phyloP scores from a whole-genome alignment of 306 rosid species.

The Cajanus cajan region DNA sequence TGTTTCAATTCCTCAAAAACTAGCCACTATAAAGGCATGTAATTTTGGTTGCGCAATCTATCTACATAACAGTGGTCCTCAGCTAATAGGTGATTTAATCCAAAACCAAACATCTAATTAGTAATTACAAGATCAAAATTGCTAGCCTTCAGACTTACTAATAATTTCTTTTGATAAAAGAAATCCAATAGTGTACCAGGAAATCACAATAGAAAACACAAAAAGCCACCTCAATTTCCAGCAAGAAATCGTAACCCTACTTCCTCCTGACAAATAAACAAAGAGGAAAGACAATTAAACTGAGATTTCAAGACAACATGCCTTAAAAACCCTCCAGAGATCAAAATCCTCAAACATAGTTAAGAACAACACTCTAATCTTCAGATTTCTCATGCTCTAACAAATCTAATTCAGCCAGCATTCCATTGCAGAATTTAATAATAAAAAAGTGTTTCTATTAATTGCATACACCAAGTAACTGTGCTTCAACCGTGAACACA shows the following conservation, averaged over 20 bases:
- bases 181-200: constrained; percentile 1
- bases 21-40: too few relatives aligned
- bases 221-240: constrained; percentile 31
- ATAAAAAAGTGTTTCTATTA: not conserved
- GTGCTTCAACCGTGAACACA: constrained; percentile 11
- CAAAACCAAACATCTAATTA: too few relatives aligned
- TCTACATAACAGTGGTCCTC: too few relatives aligned
- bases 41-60: too few relatives aligned
- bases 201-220: too few relatives aligned
- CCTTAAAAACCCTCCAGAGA: not conserved
- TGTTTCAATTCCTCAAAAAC: too few relatives aligned
- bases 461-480: not conserved
- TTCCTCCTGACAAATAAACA: constrained; percentile 38
- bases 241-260: constrained; percentile 13
- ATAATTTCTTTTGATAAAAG: not conserved
- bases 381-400: not conserved
- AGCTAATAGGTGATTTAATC: too few relatives aligned
- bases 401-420: not conserved
- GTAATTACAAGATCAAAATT: too few relatives aligned
- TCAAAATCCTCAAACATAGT: not conserved
- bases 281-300: not conserved
- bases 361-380: not conserved
- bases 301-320: not conserved
- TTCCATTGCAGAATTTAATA: not conserved
- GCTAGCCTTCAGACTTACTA: too few relatives aligned